A percentile compares a stretch with the other conserved stretches of the same genome.
phyloP scores from a whole-genome alignment of 352 stramenopile species.

The Globisporangium mamillatum region DNA sequence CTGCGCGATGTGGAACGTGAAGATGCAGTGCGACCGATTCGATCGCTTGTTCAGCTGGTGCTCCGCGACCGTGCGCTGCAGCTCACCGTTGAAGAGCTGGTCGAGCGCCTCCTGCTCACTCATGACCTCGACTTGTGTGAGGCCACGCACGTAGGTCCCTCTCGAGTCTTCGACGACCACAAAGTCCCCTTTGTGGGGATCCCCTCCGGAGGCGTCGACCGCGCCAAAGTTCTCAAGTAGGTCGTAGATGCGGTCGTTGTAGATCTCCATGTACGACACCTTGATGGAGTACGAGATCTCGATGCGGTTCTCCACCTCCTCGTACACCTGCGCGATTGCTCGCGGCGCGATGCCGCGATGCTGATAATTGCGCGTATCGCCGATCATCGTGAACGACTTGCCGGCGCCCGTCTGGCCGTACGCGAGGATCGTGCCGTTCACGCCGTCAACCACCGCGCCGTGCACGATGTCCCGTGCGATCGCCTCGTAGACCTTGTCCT shows the following conservation, averaged over 20 bases:
- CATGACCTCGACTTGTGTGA: conserved; percentile 78
- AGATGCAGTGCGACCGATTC: conserved; percentile 93
- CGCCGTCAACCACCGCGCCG: conserved; percentile 80
- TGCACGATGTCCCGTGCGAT: conserved; percentile 89
- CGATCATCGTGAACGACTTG: conserved; percentile 94
- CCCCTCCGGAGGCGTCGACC: background rate
- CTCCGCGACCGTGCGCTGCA: conserved; percentile 91
- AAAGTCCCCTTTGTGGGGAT: conserved; percentile 41
- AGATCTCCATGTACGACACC: conserved; percentile 96
- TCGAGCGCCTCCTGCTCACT: conserved; percentile 89
- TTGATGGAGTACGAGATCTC: conserved; percentile 86
- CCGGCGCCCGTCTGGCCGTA: conserved; percentile 89
- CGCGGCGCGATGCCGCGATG: conserved; percentile 88
- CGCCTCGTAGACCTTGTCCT: conserved; percentile 90
- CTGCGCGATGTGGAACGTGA: conserved; percentile 91
- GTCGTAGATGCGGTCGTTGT: conserved; percentile 95
- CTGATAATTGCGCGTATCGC: conserved; percentile 89
- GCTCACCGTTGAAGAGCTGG: conserved; percentile 89
- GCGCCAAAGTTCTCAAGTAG: conserved; percentile 47
- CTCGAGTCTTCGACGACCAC: conserved; percentile 82
- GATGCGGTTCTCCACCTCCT: conserved; percentile 86
- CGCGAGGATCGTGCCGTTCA: conserved; percentile 80
- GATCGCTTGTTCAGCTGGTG: conserved; percentile 94
- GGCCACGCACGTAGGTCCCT: conserved; percentile 84
- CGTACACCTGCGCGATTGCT: conserved; percentile 86